Evolutionary conservation across 441 rosid species (phyloP).

Genomic region (Pelargonium myrrhifolium): DNA sequence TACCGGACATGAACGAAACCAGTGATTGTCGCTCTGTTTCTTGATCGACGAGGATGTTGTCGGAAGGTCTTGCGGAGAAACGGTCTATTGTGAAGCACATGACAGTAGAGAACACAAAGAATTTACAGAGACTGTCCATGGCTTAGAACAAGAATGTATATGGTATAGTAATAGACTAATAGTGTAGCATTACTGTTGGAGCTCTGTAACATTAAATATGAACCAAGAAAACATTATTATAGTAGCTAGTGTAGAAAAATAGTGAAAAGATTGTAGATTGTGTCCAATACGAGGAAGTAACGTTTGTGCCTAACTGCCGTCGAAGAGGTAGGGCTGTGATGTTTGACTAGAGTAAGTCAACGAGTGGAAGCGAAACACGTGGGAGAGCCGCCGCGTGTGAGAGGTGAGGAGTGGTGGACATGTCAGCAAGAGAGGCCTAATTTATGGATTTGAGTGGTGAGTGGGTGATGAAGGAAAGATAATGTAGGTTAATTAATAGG

Average conservation of each 20-base stretch:
- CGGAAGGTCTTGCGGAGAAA: too few species aligned
- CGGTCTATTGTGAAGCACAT: background rate
- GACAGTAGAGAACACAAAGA: background rate
- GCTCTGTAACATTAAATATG: background rate
- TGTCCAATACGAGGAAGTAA: slow-evolving; percentile 3
- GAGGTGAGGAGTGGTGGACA: too few species aligned
- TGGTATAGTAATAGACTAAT: too few species aligned
- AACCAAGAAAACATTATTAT: background rate
- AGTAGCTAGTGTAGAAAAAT: too few species aligned
- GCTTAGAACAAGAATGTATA: background rate
- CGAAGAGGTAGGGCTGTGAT: too few species aligned
- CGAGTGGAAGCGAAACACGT: too few species aligned
- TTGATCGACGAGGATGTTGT: too few species aligned
- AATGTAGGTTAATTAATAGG: slow-evolving; percentile 1
- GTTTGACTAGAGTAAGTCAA: too few species aligned
- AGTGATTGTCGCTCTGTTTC: slow-evolving; percentile 39
- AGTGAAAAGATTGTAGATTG: background rate
- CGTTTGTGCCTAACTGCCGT: slow-evolving; percentile 4
- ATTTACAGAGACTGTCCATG: background rate
- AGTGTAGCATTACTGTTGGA: background rate
- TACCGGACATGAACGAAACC: slow-evolving; percentile 46
- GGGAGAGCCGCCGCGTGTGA: too few species aligned
- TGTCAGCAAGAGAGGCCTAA: too few species aligned
- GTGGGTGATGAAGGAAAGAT: background rate
- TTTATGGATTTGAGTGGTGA: too few species aligned